Conservation (phyloP, 306 rosid genomes). For the Cicer cuneatum region DNA sequence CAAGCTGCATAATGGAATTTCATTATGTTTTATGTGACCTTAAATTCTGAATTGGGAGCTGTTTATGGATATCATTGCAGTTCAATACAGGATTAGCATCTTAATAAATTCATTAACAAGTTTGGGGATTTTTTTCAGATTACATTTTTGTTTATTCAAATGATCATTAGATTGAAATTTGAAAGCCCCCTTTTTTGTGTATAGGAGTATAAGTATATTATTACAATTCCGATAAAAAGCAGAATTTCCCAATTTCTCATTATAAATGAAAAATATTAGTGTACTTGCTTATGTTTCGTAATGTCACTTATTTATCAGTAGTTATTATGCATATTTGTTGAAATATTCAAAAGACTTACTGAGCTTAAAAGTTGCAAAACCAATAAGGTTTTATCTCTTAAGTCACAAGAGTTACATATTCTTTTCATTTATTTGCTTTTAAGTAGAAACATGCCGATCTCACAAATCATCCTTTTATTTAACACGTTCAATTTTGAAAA, state of each 20-base stretch:
- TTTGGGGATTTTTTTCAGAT: constrained; percentile 3
- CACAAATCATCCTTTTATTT: constrained; percentile 37
- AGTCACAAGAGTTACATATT: not conserved
- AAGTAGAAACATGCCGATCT: constrained; percentile 35
- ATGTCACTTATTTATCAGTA: not conserved
- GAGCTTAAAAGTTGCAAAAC: not conserved
- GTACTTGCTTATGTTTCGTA: constrained; percentile 12
- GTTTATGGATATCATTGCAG: not conserved
- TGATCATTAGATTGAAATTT: not conserved
- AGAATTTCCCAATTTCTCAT: constrained; percentile 22
- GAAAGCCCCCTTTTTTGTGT: not conserved
- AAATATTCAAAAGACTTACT: constrained; percentile 6
- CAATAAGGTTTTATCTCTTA: not conserved
- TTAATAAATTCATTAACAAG: not conserved
- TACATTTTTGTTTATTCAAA: constrained; percentile 14
- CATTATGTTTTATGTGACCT: constrained; percentile 15
- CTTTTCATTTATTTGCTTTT: constrained; percentile 11
- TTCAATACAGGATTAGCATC: constrained; percentile 19
- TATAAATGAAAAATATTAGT: constrained; percentile 10
- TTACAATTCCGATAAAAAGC: not conserved
- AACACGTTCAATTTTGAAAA: constrained; percentile 16
- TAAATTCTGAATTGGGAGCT: constrained; percentile 40
- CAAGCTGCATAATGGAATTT: not conserved
- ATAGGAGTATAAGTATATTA: not conserved
- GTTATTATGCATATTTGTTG: constrained; percentile 19